Base-by-base conservation (phyloP, 768 basidiomycete species). In the Hydnum rufescens region DNA sequence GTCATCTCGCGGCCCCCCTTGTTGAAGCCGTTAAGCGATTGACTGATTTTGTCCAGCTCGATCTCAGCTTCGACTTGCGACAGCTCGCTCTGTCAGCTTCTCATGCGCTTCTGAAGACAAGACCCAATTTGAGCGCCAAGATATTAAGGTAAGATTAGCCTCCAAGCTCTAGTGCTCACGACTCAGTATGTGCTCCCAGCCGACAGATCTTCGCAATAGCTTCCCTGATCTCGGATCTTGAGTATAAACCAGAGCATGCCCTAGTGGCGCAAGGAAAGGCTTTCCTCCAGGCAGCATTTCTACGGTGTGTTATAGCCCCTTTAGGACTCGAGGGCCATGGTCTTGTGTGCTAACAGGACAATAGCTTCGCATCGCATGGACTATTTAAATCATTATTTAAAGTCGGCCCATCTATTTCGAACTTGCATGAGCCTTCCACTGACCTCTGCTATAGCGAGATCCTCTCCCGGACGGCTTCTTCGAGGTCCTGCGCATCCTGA, bases 51-150 rank as follows among this genome's bases (percentile, higher is more conserved):
- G 58, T 79, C 34, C 62, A 72, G 3, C 64, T 68, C 39, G 72
- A 78, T 34, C 63, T 78, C 48, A 77, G 74, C 59, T 77, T 80
- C 50, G 82, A 85, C 58, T 58, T 81, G 28, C 75, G 78, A 4
- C 79, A 81, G 56, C 64, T 83, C 4, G 70, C 75, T 18, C 61
- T 86, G 43, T 75, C 78, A 2, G 70, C 72, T 5, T 68, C 71
- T 19, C 77, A 79, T 53, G 72, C 75, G 3, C 79, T 76, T 55
- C 71, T 82, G 54, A 78, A 74, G 56, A 66, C 71, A 55, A 81
- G 76, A 66, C 70, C 74, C 31, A 62, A 65, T 4, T 65, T 75
- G 32, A 69, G 74, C 52, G 73, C 75, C 25, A 66, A 70, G 36
- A 67, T 77, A 53, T 63, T 81, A 18, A 69, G 72, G 78, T 77